phyloP scores from a whole-genome alignment of 2,329 filamentous ascomycete genomes.

The Beauveria varroae region DNA sequence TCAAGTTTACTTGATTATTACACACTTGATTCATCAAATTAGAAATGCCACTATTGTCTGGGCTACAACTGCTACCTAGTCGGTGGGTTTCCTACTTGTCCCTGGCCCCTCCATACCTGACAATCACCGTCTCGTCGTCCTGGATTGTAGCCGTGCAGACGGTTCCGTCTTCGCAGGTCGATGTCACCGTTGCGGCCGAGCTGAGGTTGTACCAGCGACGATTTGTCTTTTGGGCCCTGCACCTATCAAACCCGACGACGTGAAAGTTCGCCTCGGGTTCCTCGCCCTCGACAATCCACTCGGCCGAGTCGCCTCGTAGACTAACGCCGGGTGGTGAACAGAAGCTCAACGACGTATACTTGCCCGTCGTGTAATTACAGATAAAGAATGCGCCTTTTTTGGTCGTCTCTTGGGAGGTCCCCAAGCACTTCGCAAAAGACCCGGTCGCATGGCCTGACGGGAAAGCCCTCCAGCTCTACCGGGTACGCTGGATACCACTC shows the following conservation, averaged over 20 bases:
- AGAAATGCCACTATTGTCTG: no score
- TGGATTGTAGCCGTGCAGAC: background rate
- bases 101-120: background rate
- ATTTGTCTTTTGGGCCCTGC: background rate
- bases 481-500: background rate
- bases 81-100: no score
- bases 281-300: background rate
- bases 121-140: background rate
- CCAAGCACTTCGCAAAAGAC: background rate
- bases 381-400: background rate
- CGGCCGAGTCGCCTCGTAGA: background rate
- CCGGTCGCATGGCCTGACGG: background rate
- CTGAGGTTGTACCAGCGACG: background rate
- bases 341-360: background rate
- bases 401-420: background rate
- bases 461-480: background rate
- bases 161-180: background rate
- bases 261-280: background rate
- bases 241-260: background rate
- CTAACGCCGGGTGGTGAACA: background rate
- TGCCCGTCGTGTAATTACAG: background rate
- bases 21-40: no score
- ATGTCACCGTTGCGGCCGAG: background rate
- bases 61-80: no score
- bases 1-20: no score